Evolutionary conservation across 176 grass and related monocot genomes (phyloP), one percentile per base, ranked within the genome.

Genomic region (Melocanna baccifera): DNA sequence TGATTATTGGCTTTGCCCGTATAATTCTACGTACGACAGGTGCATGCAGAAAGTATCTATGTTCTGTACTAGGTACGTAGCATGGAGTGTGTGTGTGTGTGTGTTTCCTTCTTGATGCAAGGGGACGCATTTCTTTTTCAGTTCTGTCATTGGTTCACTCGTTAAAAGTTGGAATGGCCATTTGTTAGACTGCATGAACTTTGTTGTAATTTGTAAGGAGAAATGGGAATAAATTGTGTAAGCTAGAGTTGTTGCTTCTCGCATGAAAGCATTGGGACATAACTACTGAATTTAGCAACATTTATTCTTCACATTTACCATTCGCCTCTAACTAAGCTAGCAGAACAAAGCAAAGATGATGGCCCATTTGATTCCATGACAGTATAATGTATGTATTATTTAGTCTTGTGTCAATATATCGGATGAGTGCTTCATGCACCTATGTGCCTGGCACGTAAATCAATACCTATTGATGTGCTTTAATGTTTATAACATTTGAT

Each of bases 31-130:
- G 51, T 69, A 68, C 48, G 53, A 63, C 45, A 84, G 76, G 15
- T 37, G 76, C 76, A 86, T 65, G 84, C 66, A 79, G 67, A 79
- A 79, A 53, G 48, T 68, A 36, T 75, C 39, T 5, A 6, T 12
- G 5, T 28, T 69, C 78, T 29, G 8, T 34, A 81, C 34, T 30
- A 70, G 25, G 12, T 19, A n/a, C n/a, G n/a, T n/a, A 57, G 7
- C 22, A 5, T 41, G 40, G 40, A 9, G 39, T 7, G 1, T 46
- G 12, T 36, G 34, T 36, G 34, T 32, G 22, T 47, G 6, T 48
- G 26, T 50, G 42, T 4, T 4, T 20, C 43, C 69, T 59, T 47
- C 1, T 6, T 77, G 63, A 9, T 76, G 6, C 37, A 22, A 62
- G 9, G 22, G 0, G 6, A 3, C 36, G 14, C 22, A 43, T 56